These are phyloP conservation scores for Xylaria sp. DNA, from an alignment of 2,329 filamentous ascomycete species.

Conservation along the genomic window DNA sequence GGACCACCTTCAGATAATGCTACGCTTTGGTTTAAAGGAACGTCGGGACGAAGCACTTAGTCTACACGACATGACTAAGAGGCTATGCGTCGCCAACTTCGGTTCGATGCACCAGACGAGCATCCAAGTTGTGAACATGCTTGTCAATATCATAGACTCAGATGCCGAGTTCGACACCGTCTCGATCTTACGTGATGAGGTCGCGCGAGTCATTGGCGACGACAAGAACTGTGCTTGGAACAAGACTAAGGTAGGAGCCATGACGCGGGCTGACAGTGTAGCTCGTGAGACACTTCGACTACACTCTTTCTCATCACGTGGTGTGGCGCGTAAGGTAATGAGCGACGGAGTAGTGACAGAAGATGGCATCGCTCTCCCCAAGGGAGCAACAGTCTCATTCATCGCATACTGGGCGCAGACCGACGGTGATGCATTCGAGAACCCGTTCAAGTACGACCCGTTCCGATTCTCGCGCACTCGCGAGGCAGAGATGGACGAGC, in stretches of 20 bases:
- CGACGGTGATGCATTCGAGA: conserved; percentile 48
- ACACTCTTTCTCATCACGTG: conserved; percentile 47
- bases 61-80: conserved; percentile 46
- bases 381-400: conserved; percentile 50
- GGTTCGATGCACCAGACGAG: conserved; percentile 55
- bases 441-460: conserved; percentile 53
- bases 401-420: conserved; percentile 47
- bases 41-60: conserved; percentile 51
- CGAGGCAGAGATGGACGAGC: conserved; percentile 41
- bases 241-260: conserved; percentile 51
- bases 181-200: conserved; percentile 52
- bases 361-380: conserved; percentile 49
- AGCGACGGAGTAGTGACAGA: conserved; percentile 47
- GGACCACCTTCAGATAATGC: conserved; percentile 56
- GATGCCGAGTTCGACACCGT: conserved; percentile 54
- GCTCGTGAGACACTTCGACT: conserved; percentile 56
- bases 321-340: conserved; percentile 46
- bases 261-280: conserved; percentile 55
- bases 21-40: conserved; percentile 53
- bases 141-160: conserved; percentile 56
- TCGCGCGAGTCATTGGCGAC: conserved; percentile 45
- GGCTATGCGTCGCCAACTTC: conserved; percentile 51
- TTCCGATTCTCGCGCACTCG: conserved; percentile 54
- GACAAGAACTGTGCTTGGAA: conserved; percentile 50
- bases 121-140: conserved; percentile 53